Evolutionary conservation across 2,329 filamentous ascomycete genomes (phyloP), one percentile per base, ranked within the genome.

Genomic region (Dactylellina haptotyla): DNA sequence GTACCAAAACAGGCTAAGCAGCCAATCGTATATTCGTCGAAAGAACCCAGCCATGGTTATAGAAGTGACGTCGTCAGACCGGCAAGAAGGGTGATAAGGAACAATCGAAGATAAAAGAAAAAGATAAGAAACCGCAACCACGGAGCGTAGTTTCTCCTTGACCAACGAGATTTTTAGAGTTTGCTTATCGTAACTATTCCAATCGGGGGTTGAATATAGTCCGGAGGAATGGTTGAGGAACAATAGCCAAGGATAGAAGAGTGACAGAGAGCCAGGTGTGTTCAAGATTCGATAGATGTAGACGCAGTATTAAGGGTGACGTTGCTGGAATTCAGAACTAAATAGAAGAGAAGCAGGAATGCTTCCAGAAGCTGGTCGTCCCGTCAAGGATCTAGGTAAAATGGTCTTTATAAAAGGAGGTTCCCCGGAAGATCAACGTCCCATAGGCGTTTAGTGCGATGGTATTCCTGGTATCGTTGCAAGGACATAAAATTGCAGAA

Each of bases 1-100:
- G 82, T 84, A 98, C 94, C 95, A 99, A 84, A 99, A 98, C 80
- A 95, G 91, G 85, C 94, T 90, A 84, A 99, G 84, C 81, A 98
- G 86, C 94, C 94, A 98, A 87, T 98, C 95, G 85, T 98, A 98
- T 82, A 99, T 89, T 83, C 89, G 90, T 80, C 90, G 91, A 83
- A 99, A 96, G 81, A 99, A 84, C 78, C 92, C 91, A 79, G 92
- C 91, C 93, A 98, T 98, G 83, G 77, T 85, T 81, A 76, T 77
- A 77, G 79, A 72, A 57, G 45, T 51, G 26, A 23, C 28, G 28
- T 67, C 72, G 72, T 32, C 54, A 61, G 58, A 66, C 46, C 57
- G 58, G 43, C 5, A 18, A 46, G 41, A 23, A 64, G 48, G 66
- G 62, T 61, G 37, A 53, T 18, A 43, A 34, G n/a, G n/a, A n/a